Evolutionary conservation across 2,329 filamentous ascomycete species (phyloP), one percentile per base, ranked within the genome.

Genomic region (Cyphellophora attinorum): DNA sequence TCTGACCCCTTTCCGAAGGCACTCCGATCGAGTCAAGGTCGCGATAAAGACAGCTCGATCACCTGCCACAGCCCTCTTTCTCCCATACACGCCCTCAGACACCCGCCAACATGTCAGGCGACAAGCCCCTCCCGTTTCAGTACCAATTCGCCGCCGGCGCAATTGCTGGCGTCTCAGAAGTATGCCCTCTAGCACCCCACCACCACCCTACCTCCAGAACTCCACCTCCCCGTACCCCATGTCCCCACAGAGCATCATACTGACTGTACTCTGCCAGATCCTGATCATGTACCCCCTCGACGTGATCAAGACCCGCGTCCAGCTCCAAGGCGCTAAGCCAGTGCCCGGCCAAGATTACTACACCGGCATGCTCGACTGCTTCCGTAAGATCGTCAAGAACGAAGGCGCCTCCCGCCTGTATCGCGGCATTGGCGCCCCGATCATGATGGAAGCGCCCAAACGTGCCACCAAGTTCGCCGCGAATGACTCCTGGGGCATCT

Each of bases 131-230:
- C 50, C 85, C 85, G 40, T 95, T 95, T 65, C 62, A 77, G 51
- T 95, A 95, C 77, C 88, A 94, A 68, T 94, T 96, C 70, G 82
- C 79, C 60, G 88, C 89, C 56, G 88, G 88, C 68, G 91, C 91
- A 58, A 83, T 98, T 58, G 91, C 91, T 56, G 91, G 91, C 71
- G 88, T 98, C 48, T 96, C 89, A 52, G 91, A 98, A 76, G 86
- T 88, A 70, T 64, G 79, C 67, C 34, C 27, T 15, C 11, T 27
- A n/a, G n/a, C 14, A 38, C 28, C 25, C 27, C 27, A 14, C 25
- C 12, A 11, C 12, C 16, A 25, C 12, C 27, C 10, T 6, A 14
- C 25, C 33, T 18, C 23, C 13, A 14, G n/a, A 34, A 27, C 15
- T 11, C 10, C n/a, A 14, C 10, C 5, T 15, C 6, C 31, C 5